phyloP scores from a whole-genome alignment of 2,329 filamentous ascomycete species.

The Ceratocystis lukuohia region DNA sequence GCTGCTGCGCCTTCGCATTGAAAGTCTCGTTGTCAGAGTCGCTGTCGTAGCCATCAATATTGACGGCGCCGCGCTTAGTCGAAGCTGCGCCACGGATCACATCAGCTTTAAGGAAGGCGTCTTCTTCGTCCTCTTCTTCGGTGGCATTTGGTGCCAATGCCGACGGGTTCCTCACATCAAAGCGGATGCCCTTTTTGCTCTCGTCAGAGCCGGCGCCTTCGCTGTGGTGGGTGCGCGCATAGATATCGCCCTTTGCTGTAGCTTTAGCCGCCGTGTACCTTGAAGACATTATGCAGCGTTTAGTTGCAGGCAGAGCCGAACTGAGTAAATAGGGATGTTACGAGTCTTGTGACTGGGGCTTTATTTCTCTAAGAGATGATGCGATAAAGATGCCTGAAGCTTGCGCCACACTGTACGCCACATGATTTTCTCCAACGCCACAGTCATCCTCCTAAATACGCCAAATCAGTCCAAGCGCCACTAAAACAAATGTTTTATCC shows the following conservation, averaged over 20 bases:
- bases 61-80: constrained; percentile 85
- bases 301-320: not conserved
- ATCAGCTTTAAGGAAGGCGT: constrained; percentile 73
- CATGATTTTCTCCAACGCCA: not conserved
- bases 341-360: not conserved
- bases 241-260: constrained; percentile 72
- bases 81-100: constrained; percentile 69
- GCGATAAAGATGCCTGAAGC: not conserved
- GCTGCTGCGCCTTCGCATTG: constrained; percentile 55
- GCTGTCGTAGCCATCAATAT: constrained; percentile 91
- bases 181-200: constrained; percentile 55
- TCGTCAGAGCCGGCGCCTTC: constrained; percentile 36
- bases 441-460: not conserved
- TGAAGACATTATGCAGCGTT: constrained; percentile 36
- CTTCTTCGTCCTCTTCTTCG: constrained; percentile 44
- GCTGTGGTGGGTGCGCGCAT: constrained; percentile 58
- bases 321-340: not conserved
- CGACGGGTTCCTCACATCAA: constrained; percentile 89
- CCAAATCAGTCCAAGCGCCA: not conserved
- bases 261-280: constrained; percentile 56
- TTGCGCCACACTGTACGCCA: not conserved
- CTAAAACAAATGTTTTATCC: no score
- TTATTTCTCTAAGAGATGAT: not conserved
- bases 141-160: constrained; percentile 71
- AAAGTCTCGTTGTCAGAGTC: constrained; percentile 90